Conservation (phyloP, 2,329 filamentous ascomycete species). For the Nemania abortiva region DNA sequence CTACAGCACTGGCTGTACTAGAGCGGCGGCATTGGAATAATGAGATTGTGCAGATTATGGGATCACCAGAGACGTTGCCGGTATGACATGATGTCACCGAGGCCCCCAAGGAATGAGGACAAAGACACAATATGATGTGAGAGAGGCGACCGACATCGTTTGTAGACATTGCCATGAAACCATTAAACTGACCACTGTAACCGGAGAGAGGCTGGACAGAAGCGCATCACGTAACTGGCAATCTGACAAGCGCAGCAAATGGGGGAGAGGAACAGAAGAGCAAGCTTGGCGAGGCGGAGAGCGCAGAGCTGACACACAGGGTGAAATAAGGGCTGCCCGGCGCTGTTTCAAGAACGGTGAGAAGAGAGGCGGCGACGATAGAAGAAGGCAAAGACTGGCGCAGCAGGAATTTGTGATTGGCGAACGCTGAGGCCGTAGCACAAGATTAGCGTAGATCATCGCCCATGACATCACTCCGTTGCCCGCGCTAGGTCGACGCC, state of each 20-base stretch:
- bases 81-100: constrained; percentile 38
- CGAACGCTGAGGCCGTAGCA: constrained; percentile 25
- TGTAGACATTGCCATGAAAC: constrained; percentile 10
- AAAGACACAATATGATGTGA: constrained; percentile 2
- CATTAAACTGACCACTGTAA: constrained; percentile 2
- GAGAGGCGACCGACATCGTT: neutral
- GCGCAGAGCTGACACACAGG: constrained; percentile 31
- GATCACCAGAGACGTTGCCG: constrained; percentile 10
- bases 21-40: neutral
- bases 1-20: too few species aligned
- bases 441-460: constrained; percentile 40
- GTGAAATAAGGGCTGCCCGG: constrained; percentile 22
- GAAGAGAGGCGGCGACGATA: constrained; percentile 19
- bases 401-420: constrained; percentile 37
- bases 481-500: constrained; percentile 23
- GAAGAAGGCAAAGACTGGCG: constrained; percentile 28
- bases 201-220: constrained; percentile 21
- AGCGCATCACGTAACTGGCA: neutral
- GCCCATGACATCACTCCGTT: constrained; percentile 40
- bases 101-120: constrained; percentile 12
- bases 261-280: constrained; percentile 2
- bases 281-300: constrained; percentile 9
- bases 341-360: constrained; percentile 34
- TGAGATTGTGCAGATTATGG: constrained; percentile 15
- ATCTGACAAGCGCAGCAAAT: neutral